These are phyloP conservation scores for Celoporthe dispersa DNA, from an alignment of 2,329 filamentous ascomycete genomes.

Conservation along the genomic window DNA sequence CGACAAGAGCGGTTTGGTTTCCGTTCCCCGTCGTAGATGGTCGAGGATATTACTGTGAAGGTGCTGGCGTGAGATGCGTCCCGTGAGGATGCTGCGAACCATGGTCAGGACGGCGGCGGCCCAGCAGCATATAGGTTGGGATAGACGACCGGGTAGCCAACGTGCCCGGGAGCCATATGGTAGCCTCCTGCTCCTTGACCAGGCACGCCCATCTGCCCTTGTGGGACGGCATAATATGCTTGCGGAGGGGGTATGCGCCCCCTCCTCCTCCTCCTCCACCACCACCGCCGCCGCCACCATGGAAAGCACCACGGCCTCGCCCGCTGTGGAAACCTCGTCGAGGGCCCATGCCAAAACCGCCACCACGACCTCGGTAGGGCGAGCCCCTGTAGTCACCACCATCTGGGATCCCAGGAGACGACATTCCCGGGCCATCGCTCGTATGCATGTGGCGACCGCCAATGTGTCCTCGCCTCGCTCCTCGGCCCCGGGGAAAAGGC, in stretches of 20 bases:
- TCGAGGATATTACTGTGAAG: not conserved
- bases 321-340: conserved; percentile 20
- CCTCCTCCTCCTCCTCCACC: not conserved
- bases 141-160: conserved; percentile 10
- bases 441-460: not conserved
- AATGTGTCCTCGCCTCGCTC: conserved; percentile 21
- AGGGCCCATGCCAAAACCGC: not conserved
- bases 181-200: conserved; percentile 11
- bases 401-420: conserved; percentile 8
- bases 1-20: no score
- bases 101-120: conserved; percentile 16
- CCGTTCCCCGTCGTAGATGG: no score
- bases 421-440: not conserved
- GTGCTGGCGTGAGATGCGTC: not conserved
- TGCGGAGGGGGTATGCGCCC: not conserved
- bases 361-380: conserved; percentile 18
- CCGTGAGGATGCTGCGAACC: not conserved
- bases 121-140: conserved; percentile 15
- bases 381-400: conserved; percentile 3
- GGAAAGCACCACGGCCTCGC: conserved; percentile 17
- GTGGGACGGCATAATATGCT: conserved; percentile 14
- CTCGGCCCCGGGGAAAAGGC: conserved; percentile 38
- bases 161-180: conserved; percentile 9
- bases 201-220: conserved; percentile 12
- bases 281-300: no score